Evolutionary conservation across 371 early-diverging fungal species (phyloP).

Genomic region (Mucor circinelloides): DNA sequence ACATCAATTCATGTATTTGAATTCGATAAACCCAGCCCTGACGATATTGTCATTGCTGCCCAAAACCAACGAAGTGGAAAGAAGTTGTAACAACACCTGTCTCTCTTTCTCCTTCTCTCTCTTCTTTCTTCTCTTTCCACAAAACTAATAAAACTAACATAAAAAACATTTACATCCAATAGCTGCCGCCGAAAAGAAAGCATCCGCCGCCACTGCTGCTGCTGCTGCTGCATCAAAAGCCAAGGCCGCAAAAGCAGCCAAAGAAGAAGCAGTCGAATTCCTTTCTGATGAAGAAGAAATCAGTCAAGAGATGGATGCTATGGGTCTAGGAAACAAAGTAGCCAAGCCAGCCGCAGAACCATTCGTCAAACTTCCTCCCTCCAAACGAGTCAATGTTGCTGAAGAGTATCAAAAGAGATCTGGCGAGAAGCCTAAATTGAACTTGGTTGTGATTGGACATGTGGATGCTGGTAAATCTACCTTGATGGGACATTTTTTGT

Average conservation of each 20-base stretch:
- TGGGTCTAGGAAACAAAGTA: conserved; percentile 37
- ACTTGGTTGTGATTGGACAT: conserved; percentile 93
- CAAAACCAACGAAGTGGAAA: conserved; percentile 52
- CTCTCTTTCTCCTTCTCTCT: neutral
- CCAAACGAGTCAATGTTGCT: conserved; percentile 69
- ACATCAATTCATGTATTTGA: conserved; percentile 47
- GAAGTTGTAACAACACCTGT: neutral
- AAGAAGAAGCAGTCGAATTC: conserved; percentile 49
- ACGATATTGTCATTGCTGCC: conserved; percentile 74
- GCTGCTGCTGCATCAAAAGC: conserved; percentile 5
- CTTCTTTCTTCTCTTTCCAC: neutral
- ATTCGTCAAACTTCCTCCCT: conserved; percentile 39
- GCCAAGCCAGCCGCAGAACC: conserved; percentile 40
- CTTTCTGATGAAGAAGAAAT: conserved; percentile 51
- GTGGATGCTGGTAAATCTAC: conserved; percentile 99
- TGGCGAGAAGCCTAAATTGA: conserved; percentile 71
- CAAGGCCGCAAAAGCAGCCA: conserved; percentile 12
- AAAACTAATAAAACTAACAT: neutral
- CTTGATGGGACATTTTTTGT: conserved; percentile 96
- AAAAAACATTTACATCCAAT: neutral
- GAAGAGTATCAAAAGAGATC: conserved; percentile 77
- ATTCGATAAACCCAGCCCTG: conserved; percentile 84
- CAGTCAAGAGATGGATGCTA: conserved; percentile 52
- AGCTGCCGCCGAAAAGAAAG: conserved; percentile 20
- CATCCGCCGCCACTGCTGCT: neutral